phyloP scores from a whole-genome alignment of 2,329 filamentous ascomycete genomes.

The Colletotrichum lupini region DNA sequence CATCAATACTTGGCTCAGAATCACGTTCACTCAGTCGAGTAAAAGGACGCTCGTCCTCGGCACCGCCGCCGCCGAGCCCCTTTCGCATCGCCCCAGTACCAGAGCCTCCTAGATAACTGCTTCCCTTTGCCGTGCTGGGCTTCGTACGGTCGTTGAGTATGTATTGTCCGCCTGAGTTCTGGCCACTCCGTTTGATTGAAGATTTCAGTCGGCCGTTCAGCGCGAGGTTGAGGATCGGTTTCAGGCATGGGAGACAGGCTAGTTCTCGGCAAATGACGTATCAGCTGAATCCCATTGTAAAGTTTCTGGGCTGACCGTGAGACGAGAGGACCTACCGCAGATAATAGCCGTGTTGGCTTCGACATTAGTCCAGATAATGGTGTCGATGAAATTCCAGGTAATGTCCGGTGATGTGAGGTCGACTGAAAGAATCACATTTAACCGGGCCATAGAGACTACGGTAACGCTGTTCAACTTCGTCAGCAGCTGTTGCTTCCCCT shows the following conservation, averaged over 20 bases:
- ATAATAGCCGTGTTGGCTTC: constrained; percentile 41
- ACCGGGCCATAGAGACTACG: constrained; percentile 34
- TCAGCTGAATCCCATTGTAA: too few relatives aligned
- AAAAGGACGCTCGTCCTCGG: background rate
- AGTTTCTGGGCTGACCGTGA: background rate
- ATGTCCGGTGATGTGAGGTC: constrained; percentile 38
- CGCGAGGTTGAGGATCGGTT: background rate
- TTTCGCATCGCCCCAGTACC: background rate
- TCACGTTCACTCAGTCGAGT: background rate
- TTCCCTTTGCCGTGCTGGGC: background rate
- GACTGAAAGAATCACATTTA: constrained; percentile 28
- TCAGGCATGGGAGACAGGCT: background rate
- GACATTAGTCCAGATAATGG: constrained; percentile 39
- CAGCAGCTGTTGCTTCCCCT: background rate
- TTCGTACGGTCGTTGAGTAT: background rate
- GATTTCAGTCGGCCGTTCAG: background rate
- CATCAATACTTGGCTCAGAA: background rate
- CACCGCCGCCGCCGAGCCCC: background rate
- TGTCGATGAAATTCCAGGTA: constrained; percentile 41
- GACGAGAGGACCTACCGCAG: constrained; percentile 35
- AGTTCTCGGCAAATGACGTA: background rate
- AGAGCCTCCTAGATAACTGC: background rate
- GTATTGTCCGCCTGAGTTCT: background rate
- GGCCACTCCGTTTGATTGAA: background rate
- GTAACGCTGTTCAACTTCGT: constrained; percentile 25